Evolutionary conservation across 495 filamentous ascomycete genomes (phyloP), one percentile per base, ranked within the genome.

Genomic region (Friedmanniomyces simplex): DNA sequence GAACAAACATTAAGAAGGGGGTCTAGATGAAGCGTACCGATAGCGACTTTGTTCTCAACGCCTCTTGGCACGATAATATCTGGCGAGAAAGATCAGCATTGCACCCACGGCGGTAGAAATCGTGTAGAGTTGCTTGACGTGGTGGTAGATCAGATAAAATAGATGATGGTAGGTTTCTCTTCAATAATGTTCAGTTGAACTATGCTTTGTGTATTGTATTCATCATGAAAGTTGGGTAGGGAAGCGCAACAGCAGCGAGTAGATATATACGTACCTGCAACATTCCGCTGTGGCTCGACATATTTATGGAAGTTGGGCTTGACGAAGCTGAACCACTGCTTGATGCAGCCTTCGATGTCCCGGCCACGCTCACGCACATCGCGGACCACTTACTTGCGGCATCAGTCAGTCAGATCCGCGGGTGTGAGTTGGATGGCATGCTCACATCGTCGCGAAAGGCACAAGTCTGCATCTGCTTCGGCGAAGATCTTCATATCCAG

Each of bases 401-500:
- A 2, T 20, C 24, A n/a, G 46, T 51, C 49, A 57, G 58, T 34
- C 51, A 63, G 24, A 32, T 42, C 54, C 57, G 11, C 28, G 18
- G 24, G 43, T 24, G 10, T 41, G n/a, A 28, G 25, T 47, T n/a
- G 20, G 0, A 53, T 22, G 22, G 34, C 32, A 36, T 52, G 74
- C 83, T 62, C 75, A 96, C 91, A 81, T 83, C 93, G 81, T 72
- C 93, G 81, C 39, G 89, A 91, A 42, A 98, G 77, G 64, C 93
- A 98, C 16, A 91, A 84, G 69, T 98, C 93, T 65, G 87, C 84
- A 70, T 98, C 93, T 7, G 90, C 95, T 71, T 98, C 93, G 54
- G 90, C 90, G 67, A 96, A 98, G 22, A 98, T 95, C 84, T 86
- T 95, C 74, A 96, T 84, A 73, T 98, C 93, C 59, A 97, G 74